Percentiles rank a stretch among this genome's conserved stretches.
Conservation (phyloP, 2,329 filamentous ascomycete species). For the Talaromyces rugulosus region DNA sequence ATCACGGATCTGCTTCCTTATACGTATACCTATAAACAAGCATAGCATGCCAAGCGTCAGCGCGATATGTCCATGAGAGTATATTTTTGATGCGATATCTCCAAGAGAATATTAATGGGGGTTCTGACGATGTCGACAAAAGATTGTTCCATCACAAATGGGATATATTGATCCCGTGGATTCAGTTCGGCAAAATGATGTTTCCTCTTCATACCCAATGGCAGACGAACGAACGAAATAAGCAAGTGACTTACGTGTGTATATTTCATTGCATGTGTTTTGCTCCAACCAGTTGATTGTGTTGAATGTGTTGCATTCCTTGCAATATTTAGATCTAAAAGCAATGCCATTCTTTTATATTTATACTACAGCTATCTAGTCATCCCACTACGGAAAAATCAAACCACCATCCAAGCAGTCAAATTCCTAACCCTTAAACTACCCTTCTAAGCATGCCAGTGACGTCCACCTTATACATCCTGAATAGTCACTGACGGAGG, state of each 20-base stretch:
- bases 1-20: not conserved
- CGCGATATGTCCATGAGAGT: not conserved
- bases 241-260: not conserved
- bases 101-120: not conserved
- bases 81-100: not conserved
- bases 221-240: not conserved
- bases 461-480: not conserved
- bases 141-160: not conserved
- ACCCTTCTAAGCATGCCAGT: not conserved
- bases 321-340: not conserved
- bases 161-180: not conserved
- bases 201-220: not conserved
- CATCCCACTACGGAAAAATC: not conserved
- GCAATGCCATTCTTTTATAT: not conserved
- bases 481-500: not conserved
- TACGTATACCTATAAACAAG: not conserved
- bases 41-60: not conserved
- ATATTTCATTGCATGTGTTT: not conserved
- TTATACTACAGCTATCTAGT: not conserved
- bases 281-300: not conserved
- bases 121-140: not conserved
- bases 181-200: constrained; percentile 1
- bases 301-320: not conserved
- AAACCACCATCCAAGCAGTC: not conserved
- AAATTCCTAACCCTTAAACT: not conserved